Evolutionary conservation across 192 early-diverging fungal species (phyloP), one percentile per base, ranked within the genome.

Genomic region (Lobosporangium transversale): DNA sequence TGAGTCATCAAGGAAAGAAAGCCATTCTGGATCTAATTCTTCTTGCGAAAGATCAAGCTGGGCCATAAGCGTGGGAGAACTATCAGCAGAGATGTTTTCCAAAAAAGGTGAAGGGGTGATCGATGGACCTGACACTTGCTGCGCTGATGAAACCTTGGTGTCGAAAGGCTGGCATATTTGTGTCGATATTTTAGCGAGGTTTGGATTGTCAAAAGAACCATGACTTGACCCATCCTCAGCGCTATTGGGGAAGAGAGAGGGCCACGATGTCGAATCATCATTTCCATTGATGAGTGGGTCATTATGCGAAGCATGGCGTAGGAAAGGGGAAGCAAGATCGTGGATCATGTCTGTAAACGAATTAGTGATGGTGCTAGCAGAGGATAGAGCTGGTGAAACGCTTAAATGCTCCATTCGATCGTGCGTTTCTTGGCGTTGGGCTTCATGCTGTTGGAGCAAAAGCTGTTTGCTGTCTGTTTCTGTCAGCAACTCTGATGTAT

Each of bases 1-100:
- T 12, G 47, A 45, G 18, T 71, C 69, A n/a, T 71, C 69, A 35
- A 71, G 30, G 32, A 56, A 71, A 12, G 69, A 31, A n/a, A 62
- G 44, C 69, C 69, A 71, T 30, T 71, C 69, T 36, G 69, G 45
- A 2, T 70, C 52, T 42, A 48, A 11, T 12, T 58, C 65, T 26
- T 70, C 52, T 50, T 54, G 40, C 1, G 32, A n/a, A 10, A 35
- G 30, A 11, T 50, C 66, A 0, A 47, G 15, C 33, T 56, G 50
- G 2, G 51, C 32, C 33, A 52, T 18, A 9, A 53, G 36, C 5
- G 45, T 33, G 21, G 45, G 47, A 7, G 59, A 43, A 15, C 12
- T 27, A 1, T 12, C 29, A 8, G 2, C 18, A 31, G 51, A 30
- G 18, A 20, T 32, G 29, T 31, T 18, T 30, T 18, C 31, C n/a